These are phyloP conservation scores for Auriscalpium microsporum DNA, from an alignment of 768 basidiomycete genomes.

Conservation along the genomic window DNA sequence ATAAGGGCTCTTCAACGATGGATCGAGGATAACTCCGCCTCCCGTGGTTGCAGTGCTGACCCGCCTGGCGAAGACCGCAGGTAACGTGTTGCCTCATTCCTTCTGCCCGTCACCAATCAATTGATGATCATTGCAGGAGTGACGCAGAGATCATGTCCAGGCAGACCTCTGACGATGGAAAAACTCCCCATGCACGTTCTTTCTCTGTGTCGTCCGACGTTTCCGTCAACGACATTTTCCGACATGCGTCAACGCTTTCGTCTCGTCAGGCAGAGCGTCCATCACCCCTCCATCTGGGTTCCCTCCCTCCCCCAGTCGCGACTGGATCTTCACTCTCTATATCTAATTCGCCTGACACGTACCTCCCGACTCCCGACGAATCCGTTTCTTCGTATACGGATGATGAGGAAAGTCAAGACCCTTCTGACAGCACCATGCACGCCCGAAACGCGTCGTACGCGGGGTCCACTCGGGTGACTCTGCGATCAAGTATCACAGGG, in stretches of 20 bases:
- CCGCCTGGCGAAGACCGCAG: slow-evolving; percentile 38
- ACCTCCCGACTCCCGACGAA: slow-evolving; percentile 50
- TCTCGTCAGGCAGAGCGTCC: slow-evolving; percentile 30
- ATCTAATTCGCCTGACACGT: slow-evolving; percentile 43
- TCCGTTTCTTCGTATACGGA: slow-evolving; percentile 40
- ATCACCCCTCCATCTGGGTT: slow-evolving; percentile 42
- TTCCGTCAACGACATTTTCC: slow-evolving; percentile 24
- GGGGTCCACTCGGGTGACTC: slow-evolving; percentile 27
- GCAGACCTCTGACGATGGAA: background rate
- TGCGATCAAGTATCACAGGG: slow-evolving; percentile 32
- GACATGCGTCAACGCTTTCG: background rate
- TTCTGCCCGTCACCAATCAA: background rate
- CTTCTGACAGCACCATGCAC: slow-evolving; percentile 23
- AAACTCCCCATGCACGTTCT: slow-evolving; percentile 39
- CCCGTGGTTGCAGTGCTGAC: slow-evolving; percentile 37
- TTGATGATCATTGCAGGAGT: slow-evolving; percentile 21
- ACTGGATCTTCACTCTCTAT: slow-evolving; percentile 28
- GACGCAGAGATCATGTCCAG: too few species aligned
- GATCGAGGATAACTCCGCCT: slow-evolving; percentile 49
- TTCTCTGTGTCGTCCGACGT: slow-evolving; percentile 54
- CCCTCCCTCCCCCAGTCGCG: slow-evolving; percentile 30
- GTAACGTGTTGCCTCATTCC: slow-evolving; percentile 32
- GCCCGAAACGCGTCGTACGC: slow-evolving; percentile 45
- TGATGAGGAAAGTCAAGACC: slow-evolving; percentile 25
- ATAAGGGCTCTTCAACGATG: slow-evolving; percentile 64